Evolutionary conservation across 1,139 yeast genomes (phyloP), one percentile per base, ranked within the genome.

Genomic region (Suhomyces guaymorum): DNA sequence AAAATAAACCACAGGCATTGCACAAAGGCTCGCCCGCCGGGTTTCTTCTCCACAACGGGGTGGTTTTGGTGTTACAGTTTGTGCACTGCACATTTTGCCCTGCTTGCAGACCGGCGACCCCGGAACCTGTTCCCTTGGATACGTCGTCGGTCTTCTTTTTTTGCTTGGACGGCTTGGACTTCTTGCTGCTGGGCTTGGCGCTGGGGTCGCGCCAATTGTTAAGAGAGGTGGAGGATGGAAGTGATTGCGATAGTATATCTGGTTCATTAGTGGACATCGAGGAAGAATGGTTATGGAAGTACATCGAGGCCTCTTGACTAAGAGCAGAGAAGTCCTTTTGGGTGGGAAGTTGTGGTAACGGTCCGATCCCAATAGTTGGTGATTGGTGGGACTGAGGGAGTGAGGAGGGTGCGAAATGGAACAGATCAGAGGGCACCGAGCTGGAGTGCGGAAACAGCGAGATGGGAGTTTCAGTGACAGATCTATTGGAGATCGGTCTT

Each of bases 1-100:
- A 44, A 24, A 55, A 56, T 25, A 56, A 45, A 1, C 61, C 61
- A 38, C 61, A 56, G 7, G 61, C 61, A 35, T 56, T 56, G 32
- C 61, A 56, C 28, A 56, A 45, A 1, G 59, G 59, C 37, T 55
- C 55, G 4, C 61, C 61, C 31, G 55, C 54, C 2, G 59, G 57
- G 33, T 55, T 54, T 30, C 60, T 46, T 18, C 61, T 38, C 61
- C 61, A 56, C 10, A 56, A 40, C 4, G 61, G 61, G 1, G 61
- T 56, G 4, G 59, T 55, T 21, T 49, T 48, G 8, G 60, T 56
- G 37, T 51, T 55, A 34, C 61, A 56, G 38, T 56, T 56, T 8
- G 57, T 51, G 39, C 61, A 56, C 7, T 49, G 44, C 2, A 46
- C 40, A 20, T 39, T 38, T 8, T 29, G 24, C 4, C 38, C n/a